A percentile compares a stretch with the other conserved stretches of the same genome.
These are phyloP conservation scores for Excoecaria agallocha DNA, from an alignment of 345 rosid genomes.

Conservation along the genomic window DNA sequence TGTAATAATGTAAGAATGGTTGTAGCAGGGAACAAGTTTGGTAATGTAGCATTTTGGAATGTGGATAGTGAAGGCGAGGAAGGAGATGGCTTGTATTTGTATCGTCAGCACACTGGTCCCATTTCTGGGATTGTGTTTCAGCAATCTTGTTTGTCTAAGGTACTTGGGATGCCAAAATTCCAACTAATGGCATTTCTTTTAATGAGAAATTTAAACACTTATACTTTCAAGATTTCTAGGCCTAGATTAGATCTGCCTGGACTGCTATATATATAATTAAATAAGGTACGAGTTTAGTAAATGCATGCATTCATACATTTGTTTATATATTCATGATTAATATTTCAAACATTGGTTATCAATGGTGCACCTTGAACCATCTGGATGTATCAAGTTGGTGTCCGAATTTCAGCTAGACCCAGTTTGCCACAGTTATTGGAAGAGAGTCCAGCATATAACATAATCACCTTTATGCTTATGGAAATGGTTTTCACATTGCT, in stretches of 20 bases:
- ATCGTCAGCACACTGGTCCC: constrained; percentile 51
- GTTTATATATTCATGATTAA: too few species aligned
- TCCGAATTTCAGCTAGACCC: not conserved
- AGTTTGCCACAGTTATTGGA: not conserved
- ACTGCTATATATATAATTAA: too few species aligned
- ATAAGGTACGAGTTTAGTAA: too few species aligned
- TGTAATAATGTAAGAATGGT: constrained; percentile 52
- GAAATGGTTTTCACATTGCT: too few species aligned
- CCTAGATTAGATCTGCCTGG: not conserved
- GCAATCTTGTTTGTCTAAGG: constrained; percentile 62
- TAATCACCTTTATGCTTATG: too few species aligned
- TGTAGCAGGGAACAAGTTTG: constrained; percentile 63
- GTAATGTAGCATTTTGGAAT: constrained; percentile 80
- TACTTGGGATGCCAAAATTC: constrained; percentile 15
- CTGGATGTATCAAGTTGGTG: not conserved
- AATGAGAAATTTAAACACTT: not conserved
- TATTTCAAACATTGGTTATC: too few species aligned
- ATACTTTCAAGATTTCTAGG: not conserved
- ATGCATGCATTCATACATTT: too few species aligned
- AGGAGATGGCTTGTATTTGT: constrained; percentile 56
- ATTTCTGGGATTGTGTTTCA: constrained; percentile 63
- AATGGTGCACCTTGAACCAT: not conserved
- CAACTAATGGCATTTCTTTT: not conserved
- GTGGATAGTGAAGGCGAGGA: constrained; percentile 37
- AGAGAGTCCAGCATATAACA: not conserved